These are phyloP conservation scores for Diutina neorugosa DNA, from an alignment of 1,139 yeast species.

Conservation along the genomic window DNA sequence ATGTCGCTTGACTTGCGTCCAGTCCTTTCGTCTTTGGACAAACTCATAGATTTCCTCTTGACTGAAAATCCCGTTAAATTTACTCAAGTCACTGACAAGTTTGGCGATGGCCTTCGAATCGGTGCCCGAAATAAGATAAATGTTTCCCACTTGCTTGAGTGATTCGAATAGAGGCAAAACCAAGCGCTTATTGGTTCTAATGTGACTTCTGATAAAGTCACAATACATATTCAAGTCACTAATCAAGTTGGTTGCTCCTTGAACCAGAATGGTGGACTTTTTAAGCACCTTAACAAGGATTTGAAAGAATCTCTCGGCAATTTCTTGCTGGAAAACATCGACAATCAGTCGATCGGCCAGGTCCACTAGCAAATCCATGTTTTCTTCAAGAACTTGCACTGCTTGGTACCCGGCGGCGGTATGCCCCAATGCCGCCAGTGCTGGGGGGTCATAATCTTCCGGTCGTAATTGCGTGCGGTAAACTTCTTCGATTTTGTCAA, in stretches of 20 bases:
- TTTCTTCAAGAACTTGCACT: slow-evolving; percentile 54
- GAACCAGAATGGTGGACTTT: slow-evolving; percentile 57
- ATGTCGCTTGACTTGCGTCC: slow-evolving; percentile 62
- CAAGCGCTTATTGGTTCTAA: slow-evolving; percentile 49
- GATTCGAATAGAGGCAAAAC: slow-evolving; percentile 72
- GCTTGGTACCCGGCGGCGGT: slow-evolving; percentile 59
- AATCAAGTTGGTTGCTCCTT: slow-evolving; percentile 73
- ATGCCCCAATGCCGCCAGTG: slow-evolving; percentile 18
- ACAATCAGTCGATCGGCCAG: slow-evolving; percentile 81
- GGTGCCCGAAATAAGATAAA: slow-evolving; percentile 64
- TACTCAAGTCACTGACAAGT: slow-evolving; percentile 68
- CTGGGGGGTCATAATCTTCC: slow-evolving; percentile 23
- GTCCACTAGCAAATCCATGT: slow-evolving; percentile 63
- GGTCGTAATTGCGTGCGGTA: slow-evolving; percentile 17
- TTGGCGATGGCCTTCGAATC: slow-evolving; percentile 79
- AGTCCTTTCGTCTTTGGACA: slow-evolving; percentile 79
- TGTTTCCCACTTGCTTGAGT: slow-evolving; percentile 71
- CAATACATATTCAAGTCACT: slow-evolving; percentile 68
- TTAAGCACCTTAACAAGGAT: slow-evolving; percentile 62
- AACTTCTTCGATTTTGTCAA: slow-evolving; percentile 52
- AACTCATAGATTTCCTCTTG: slow-evolving; percentile 92
- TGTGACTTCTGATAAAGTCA: slow-evolving; percentile 48
- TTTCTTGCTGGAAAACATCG: slow-evolving; percentile 89
- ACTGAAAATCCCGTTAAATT: slow-evolving; percentile 80
- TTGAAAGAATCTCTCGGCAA: slow-evolving; percentile 77